Evolutionary conservation across 2,329 filamentous ascomycete genomes (phyloP).

Genomic region (Rugonectria rugulosa): DNA sequence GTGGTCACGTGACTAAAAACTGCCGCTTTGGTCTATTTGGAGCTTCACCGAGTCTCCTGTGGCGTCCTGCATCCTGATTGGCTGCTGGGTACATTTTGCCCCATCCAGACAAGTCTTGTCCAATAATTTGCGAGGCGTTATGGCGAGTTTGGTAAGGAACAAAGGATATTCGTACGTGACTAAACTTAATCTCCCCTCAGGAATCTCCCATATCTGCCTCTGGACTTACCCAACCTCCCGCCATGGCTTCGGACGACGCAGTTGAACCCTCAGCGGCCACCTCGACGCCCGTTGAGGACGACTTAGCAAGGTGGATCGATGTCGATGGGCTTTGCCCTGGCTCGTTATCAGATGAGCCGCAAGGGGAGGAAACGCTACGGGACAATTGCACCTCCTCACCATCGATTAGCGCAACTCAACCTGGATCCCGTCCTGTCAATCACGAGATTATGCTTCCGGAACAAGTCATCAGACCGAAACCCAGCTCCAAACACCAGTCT

Average conservation of each 20-base stretch:
- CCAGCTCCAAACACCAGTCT: conserved; percentile 12
- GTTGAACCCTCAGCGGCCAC: not conserved
- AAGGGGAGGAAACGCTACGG: conserved; percentile 19
- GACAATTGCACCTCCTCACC: conserved; percentile 21
- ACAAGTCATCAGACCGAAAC: not conserved
- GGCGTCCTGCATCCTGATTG: conserved; percentile 7
- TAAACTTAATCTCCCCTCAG: conserved; percentile 5
- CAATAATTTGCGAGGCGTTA: conserved; percentile 2
- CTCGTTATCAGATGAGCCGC: conserved; percentile 22
- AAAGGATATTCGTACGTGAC: conserved; percentile 6
- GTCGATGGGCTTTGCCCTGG: conserved; percentile 33
- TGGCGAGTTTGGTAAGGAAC: not conserved
- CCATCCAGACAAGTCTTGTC: conserved; percentile 4
- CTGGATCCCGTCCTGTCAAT: not conserved
- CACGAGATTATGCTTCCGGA: conserved; percentile 6
- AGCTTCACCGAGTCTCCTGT: conserved; percentile 22
- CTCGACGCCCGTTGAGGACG: conserved; percentile 18
- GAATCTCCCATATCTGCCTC: conserved; percentile 1
- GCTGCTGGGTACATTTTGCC: not conserved
- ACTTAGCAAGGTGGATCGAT: conserved; percentile 35
- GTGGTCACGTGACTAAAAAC: conserved; percentile 16
- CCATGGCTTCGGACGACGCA: conserved; percentile 11
- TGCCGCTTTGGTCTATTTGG: conserved; percentile 20
- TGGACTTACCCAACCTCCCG: not conserved
- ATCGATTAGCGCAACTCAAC: conserved; percentile 6